A percentile compares a stretch with the other conserved stretches of the same genome.
Evolutionary conservation across 345 rosid species (phyloP).

Genomic region (Corymbia maculata): DNA sequence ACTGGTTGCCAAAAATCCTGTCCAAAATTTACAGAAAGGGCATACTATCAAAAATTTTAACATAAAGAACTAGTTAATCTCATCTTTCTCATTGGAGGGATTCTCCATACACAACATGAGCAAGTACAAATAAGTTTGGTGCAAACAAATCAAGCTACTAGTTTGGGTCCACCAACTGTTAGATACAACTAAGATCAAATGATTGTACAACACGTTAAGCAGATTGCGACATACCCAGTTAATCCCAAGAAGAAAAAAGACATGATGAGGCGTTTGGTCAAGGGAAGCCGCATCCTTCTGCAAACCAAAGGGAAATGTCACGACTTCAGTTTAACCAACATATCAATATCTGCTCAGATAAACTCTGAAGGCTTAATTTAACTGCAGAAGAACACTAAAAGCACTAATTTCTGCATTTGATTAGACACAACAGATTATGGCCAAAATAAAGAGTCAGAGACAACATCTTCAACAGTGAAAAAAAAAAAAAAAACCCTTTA

Average conservation of each 20-base stretch:
- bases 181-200: background rate
- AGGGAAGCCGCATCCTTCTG: conserved; percentile 69
- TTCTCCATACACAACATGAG: background rate
- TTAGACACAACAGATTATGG: background rate
- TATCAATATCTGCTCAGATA: background rate
- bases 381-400: background rate
- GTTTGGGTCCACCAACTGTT: background rate
- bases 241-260: conserved; percentile 88
- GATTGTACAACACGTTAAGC: background rate
- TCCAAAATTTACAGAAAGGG: conserved; percentile 2
- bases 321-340: background rate
- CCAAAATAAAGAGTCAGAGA: background rate
- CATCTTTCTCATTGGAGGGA: background rate
- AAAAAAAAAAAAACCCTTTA: background rate
- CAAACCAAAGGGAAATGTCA: conserved; percentile 12
- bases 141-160: background rate
- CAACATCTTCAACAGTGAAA: background rate
- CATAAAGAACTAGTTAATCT: background rate
- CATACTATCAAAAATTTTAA: background rate
- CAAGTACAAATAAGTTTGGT: background rate
- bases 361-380: background rate
- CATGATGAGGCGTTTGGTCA: conserved; percentile 53
- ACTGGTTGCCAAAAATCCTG: conserved; percentile 98
- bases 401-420: background rate
- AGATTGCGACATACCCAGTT: conserved; percentile 49